Conservation (phyloP, 2,329 filamentous ascomycete genomes). For the Diplodia mutila region DNA sequence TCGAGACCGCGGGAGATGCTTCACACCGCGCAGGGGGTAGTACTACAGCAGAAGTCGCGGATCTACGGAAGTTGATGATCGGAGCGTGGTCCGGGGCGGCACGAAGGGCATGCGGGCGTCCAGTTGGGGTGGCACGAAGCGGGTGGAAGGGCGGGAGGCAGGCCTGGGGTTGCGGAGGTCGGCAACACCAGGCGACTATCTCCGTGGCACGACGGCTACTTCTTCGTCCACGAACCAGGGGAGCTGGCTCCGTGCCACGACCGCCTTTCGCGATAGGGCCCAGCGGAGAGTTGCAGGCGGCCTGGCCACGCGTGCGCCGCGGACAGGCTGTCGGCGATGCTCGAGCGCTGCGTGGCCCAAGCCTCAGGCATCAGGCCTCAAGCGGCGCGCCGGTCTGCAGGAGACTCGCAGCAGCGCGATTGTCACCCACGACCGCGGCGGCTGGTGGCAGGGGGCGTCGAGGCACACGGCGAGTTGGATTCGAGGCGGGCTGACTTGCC, state of each 20-base stretch:
- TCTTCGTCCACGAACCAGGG: neutral
- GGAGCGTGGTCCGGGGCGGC: constrained; percentile 1
- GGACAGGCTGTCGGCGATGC: constrained; percentile 1
- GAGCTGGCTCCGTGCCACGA: neutral
- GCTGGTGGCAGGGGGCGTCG: neutral
- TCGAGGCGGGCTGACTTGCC: neutral
- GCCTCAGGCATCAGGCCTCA: neutral
- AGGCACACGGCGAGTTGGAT: neutral
- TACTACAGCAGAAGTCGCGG: neutral
- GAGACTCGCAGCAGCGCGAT: neutral
- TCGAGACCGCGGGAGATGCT: neutral
- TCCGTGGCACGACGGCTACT: neutral
- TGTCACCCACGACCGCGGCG: no score
- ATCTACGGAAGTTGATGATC: neutral
- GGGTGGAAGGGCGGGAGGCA: constrained; percentile 15
- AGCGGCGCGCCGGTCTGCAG: neutral
- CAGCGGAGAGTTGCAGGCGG: neutral
- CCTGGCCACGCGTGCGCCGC: constrained; percentile 6
- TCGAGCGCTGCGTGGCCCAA: neutral
- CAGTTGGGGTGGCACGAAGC: neutral
- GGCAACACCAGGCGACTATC: constrained; percentile 10
- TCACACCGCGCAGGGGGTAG: neutral
- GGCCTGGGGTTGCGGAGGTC: neutral
- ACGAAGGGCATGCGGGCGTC: neutral
- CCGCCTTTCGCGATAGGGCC: constrained; percentile 18